Conservation (phyloP, 108 stramenopile genomes). For the Nannochloropsis salina region DNA sequence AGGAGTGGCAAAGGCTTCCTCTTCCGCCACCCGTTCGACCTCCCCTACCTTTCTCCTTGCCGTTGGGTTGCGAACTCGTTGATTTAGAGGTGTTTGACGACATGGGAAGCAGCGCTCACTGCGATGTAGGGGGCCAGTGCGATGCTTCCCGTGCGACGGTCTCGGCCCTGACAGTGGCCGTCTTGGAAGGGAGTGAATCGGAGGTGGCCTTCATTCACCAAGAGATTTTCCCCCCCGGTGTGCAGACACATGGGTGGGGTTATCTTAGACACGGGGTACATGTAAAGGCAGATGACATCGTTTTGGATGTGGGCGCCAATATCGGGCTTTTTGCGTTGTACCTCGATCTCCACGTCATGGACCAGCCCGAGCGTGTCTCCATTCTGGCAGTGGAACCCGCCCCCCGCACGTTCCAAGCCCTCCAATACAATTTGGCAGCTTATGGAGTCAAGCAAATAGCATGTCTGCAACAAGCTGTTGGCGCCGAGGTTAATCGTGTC, state of each 20-base stretch:
- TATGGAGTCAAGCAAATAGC: not conserved
- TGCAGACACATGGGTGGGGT: not conserved
- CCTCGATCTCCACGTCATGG: not conserved
- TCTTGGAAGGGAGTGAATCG: constrained; percentile 7
- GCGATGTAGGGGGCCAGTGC: too few relatives aligned
- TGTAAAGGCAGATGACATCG: not conserved
- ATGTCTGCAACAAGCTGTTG: not conserved
- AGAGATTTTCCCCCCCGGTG: not conserved
- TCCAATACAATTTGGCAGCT: not conserved
- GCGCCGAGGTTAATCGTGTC: not conserved
- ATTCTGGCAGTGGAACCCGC: constrained; percentile 10
- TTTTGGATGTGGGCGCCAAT: constrained; percentile 20
- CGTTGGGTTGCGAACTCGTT: not conserved
- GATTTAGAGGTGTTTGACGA: not conserved
- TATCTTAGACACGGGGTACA: not conserved
- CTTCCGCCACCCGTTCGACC: not conserved
- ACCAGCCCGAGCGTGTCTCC: not conserved
- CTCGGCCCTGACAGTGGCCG: not conserved
- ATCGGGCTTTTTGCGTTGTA: constrained; percentile 3
- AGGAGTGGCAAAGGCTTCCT: not conserved
- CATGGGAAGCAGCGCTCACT: not conserved
- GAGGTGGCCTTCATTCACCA: constrained; percentile 5
- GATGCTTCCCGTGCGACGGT: not conserved
- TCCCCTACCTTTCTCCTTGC: not conserved
- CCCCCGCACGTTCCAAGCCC: not conserved